phyloP scores from a whole-genome alignment of 805 yeast genomes.

The Yarrowia sp. region DNA sequence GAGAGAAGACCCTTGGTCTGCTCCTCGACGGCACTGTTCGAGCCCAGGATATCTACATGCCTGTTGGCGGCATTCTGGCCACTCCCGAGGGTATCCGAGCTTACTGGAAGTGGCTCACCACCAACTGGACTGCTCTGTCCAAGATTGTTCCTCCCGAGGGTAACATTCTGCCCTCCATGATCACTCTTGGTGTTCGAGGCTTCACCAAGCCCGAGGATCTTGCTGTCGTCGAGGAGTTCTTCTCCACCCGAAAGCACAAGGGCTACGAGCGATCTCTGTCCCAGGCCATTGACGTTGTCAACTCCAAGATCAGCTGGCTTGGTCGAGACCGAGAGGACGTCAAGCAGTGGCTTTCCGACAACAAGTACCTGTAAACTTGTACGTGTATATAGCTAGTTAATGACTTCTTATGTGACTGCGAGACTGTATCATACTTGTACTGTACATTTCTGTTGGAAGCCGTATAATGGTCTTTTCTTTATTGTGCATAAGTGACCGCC shows the following conservation, averaged over 20 bases:
- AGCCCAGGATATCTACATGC: conserved; percentile 75
- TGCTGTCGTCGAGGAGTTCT: conserved; percentile 60
- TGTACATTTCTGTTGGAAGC: no score
- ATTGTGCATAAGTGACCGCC: no score
- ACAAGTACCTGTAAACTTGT: conserved; percentile 54
- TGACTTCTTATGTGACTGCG: conserved; percentile 13
- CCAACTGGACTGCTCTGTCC: conserved; percentile 73
- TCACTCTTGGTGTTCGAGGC: conserved; percentile 65
- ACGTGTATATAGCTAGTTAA: conserved; percentile 31
- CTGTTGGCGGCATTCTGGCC: conserved; percentile 74
- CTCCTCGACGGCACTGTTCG: conserved; percentile 66
- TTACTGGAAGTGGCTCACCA: conserved; percentile 72
- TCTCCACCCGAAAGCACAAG: conserved; percentile 55
- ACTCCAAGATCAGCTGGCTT: conserved; percentile 60
- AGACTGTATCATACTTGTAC: no score
- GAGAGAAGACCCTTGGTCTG: conserved; percentile 62
- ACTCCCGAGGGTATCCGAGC: conserved; percentile 70
- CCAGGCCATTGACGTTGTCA: conserved; percentile 64
- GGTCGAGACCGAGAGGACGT: conserved; percentile 56
- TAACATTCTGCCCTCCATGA: conserved; percentile 79
- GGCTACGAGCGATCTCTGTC: conserved; percentile 66
- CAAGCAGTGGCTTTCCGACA: conserved; percentile 57
- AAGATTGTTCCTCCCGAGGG: conserved; percentile 80
- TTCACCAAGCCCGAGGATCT: conserved; percentile 64
- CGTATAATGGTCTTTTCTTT: no score